These are phyloP conservation scores for Candolleomyces eurysporus DNA, from an alignment of 768 basidiomycete species.

Conservation along the genomic window DNA sequence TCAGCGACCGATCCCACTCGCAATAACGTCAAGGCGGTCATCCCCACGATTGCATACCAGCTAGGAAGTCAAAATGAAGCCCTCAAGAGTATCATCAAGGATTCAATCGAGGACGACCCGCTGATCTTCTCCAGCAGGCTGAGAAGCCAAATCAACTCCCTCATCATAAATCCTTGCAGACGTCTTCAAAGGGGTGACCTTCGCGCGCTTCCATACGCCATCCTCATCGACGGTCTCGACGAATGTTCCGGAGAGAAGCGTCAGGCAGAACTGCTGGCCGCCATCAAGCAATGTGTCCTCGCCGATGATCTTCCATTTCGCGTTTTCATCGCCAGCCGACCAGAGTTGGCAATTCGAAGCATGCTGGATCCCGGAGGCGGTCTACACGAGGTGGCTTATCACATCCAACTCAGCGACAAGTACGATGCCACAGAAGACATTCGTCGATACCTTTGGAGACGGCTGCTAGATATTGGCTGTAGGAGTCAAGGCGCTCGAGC, in stretches of 20 bases:
- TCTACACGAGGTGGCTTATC: neutral
- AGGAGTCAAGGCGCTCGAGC: neutral
- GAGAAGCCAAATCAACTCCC: neutral
- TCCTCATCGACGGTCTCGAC: conserved; percentile 3
- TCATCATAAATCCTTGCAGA: neutral
- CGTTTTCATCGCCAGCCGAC: neutral
- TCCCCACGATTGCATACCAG: conserved; percentile 3
- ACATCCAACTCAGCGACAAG: neutral
- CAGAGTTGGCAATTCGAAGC: neutral
- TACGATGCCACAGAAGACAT: neutral
- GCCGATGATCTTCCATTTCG: neutral
- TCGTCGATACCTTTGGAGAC: neutral
- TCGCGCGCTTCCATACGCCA: neutral
- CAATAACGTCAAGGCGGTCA: neutral
- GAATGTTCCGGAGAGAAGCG: neutral
- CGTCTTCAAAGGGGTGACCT: neutral
- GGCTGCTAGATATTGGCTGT: neutral
- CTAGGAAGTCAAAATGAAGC: neutral
- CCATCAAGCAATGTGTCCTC: neutral
- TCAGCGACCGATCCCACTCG: neutral
- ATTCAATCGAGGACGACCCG: neutral
- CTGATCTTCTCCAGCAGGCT: neutral
- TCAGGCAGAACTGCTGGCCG: neutral
- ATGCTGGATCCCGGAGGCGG: neutral
- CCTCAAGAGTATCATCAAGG: neutral